These are phyloP conservation scores for Beauveria australis DNA, from an alignment of 2,329 filamentous ascomycete species.

Conservation along the genomic window DNA sequence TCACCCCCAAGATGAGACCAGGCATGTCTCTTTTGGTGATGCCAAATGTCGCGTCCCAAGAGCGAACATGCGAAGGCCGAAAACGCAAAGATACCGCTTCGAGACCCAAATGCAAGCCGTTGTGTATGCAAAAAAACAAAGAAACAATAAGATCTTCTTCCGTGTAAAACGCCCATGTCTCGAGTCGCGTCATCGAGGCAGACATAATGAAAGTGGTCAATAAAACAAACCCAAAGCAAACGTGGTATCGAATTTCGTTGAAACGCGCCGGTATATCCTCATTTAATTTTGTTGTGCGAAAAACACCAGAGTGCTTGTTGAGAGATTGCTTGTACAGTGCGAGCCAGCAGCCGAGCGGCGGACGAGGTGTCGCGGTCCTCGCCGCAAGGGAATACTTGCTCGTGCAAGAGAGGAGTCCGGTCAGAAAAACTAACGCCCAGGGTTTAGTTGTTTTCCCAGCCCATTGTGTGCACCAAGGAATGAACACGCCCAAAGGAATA, in stretches of 20 bases:
- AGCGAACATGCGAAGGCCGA: conserved; percentile 32
- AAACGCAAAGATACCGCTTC: conserved; percentile 20
- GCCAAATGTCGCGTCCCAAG: neutral
- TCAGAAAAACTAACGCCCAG: conserved; percentile 33
- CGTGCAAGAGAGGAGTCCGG: conserved; percentile 26
- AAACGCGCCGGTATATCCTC: conserved; percentile 31
- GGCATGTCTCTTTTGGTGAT: conserved; percentile 5
- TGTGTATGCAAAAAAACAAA: conserved; percentile 22
- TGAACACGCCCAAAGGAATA: conserved; percentile 21
- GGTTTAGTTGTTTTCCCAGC: neutral
- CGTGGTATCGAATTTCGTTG: conserved; percentile 36
- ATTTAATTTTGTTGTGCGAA: conserved; percentile 22
- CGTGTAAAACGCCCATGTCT: conserved; percentile 27
- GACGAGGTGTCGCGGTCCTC: conserved; percentile 6
- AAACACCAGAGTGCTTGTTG: conserved; percentile 30
- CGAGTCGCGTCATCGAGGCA: conserved; percentile 29
- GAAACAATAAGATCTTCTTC: neutral
- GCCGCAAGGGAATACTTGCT: neutral
- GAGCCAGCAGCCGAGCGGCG: conserved; percentile 4
- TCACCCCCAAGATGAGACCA: conserved; percentile 24
- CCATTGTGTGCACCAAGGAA: conserved; percentile 40
- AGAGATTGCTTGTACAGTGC: conserved; percentile 41
- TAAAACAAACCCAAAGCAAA: conserved; percentile 27
- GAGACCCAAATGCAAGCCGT: conserved; percentile 26
- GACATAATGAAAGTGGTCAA: conserved; percentile 22